Evolutionary conservation across 2,329 filamentous ascomycete genomes (phyloP), one percentile per base, ranked within the genome.

Genomic region (Neocucurbitaria cava): DNA sequence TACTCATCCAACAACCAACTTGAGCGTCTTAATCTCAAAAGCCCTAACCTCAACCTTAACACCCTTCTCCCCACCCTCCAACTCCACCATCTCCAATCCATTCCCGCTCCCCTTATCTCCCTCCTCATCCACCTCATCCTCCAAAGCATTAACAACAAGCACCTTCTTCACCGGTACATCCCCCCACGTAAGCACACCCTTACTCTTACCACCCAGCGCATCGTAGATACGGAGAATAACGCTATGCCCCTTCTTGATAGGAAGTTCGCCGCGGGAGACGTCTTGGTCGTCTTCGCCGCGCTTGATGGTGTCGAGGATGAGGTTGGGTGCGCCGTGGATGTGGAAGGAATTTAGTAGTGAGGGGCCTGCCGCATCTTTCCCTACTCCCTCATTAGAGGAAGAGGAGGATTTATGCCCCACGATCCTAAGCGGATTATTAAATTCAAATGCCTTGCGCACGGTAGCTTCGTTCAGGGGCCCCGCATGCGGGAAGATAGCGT

Each of bases 291-390:
- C 81, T 64, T 84, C 81, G 18, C 91, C 95, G 52, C 95, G 89
- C 83, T 99, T 99, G 75, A 99, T 84, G 0, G 88, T 89, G 72
- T 99, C 95, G 0, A 99, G 81, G 3, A 99, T 81, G 18, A 99
- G 79, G 2, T 89, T 88, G 9, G 82, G 73, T 0, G 73, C 71
- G 41, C 89, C 88, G 1, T 81, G 81, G n/a, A 97, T 77, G 56
- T 83, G 84, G 69, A 97, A 85, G 0, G 89, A 85, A 33, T 80
- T 78, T 58, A 81, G 66, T 1, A 80, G 62, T n/a, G 52, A 17
- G 49, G 56, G 20, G 60, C 20, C 33, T n/a, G n/a, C n/a, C n/a
- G n/a, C n/a, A n/a, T n/a, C n/a, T n/a, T n/a, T n/a, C n/a, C n/a
- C n/a, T n/a, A n/a, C n/a, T n/a, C n/a, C n/a, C n/a, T n/a, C n/a